Conservation (phyloP, 768 basidiomycete genomes). For the Mycena maculata region DNA sequence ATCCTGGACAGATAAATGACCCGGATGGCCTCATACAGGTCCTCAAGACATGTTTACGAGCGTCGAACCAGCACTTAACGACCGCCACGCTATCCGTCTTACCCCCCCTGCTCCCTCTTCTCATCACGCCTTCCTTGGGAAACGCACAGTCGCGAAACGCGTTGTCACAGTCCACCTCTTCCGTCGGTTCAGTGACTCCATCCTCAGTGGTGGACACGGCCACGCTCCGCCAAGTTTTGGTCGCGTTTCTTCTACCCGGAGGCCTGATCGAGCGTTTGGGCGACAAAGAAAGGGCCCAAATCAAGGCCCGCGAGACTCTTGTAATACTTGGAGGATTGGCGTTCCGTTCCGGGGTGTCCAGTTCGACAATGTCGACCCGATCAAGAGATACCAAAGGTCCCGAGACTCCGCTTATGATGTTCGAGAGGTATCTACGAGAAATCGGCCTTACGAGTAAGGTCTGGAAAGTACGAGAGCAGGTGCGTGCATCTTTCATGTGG, state of each 20-base stretch:
- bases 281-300: constrained; percentile 79
- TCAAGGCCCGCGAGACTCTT: constrained; percentile 82
- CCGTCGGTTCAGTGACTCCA: constrained; percentile 55
- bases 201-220: constrained; percentile 62
- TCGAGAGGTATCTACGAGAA: constrained; percentile 81
- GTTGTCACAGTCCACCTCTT: constrained; percentile 61
- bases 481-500: constrained; percentile 48
- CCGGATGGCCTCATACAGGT: constrained; percentile 74
- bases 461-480: constrained; percentile 90
- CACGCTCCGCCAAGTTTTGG: constrained; percentile 74
- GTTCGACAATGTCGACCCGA: constrained; percentile 56
- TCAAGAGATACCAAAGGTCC: constrained; percentile 67
- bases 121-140: constrained; percentile 58
- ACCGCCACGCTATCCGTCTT: constrained; percentile 81
- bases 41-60: constrained; percentile 81
- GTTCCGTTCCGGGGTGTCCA: constrained; percentile 63
- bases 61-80: constrained; percentile 84
- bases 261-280: constrained; percentile 87
- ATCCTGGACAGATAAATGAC: constrained; percentile 69
- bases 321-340: constrained; percentile 79
- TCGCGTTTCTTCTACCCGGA: constrained; percentile 77
- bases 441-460: constrained; percentile 82
- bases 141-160: constrained; percentile 41
- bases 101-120: constrained; percentile 71
- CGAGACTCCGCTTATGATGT: constrained; percentile 75